phyloP scores from a whole-genome alignment of 1,284 basidiomycete species.

The Cutaneotrichosporon cavernicola region DNA sequence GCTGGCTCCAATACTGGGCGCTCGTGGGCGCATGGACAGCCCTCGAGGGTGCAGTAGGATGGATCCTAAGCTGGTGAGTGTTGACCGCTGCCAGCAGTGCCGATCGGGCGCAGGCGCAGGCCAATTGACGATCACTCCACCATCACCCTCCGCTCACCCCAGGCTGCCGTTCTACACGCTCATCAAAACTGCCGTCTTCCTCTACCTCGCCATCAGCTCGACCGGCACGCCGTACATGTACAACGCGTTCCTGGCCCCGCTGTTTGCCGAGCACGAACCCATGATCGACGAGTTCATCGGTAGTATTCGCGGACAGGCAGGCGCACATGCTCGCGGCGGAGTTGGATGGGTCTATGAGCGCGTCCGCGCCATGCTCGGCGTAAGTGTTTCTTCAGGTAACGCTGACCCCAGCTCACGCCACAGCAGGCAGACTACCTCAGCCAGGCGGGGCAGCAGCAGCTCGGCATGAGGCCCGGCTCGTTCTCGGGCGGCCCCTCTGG shows the following conservation, averaged over 20 bases:
- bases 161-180: slow-evolving; percentile 82
- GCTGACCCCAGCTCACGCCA: slow-evolving; percentile 18
- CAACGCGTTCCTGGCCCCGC: slow-evolving; percentile 64
- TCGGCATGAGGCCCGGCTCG: neutral
- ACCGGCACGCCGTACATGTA: slow-evolving; percentile 75
- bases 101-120: no score
- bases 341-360: slow-evolving; percentile 47
- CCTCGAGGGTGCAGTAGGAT: slow-evolving; percentile 67
- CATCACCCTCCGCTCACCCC: slow-evolving; percentile 6
- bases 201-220: slow-evolving; percentile 72
- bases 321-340: slow-evolving; percentile 31
- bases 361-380: slow-evolving; percentile 40
- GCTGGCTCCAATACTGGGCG: slow-evolving; percentile 57
- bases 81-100: neutral
- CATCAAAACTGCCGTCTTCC: slow-evolving; percentile 65
- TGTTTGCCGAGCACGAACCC: slow-evolving; percentile 64
- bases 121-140: no score
- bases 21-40: slow-evolving; percentile 65
- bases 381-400: slow-evolving; percentile 27
- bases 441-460: slow-evolving; percentile 12
- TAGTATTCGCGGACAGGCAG: slow-evolving; percentile 37
- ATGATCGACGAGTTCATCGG: slow-evolving; percentile 66
- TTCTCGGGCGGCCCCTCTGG: slow-evolving; percentile 8
- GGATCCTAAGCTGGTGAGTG: slow-evolving; percentile 68
- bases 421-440: slow-evolving; percentile 18